Conservation (phyloP, 2,329 filamentous ascomycete species). For the Dissoconium aciculare region DNA sequence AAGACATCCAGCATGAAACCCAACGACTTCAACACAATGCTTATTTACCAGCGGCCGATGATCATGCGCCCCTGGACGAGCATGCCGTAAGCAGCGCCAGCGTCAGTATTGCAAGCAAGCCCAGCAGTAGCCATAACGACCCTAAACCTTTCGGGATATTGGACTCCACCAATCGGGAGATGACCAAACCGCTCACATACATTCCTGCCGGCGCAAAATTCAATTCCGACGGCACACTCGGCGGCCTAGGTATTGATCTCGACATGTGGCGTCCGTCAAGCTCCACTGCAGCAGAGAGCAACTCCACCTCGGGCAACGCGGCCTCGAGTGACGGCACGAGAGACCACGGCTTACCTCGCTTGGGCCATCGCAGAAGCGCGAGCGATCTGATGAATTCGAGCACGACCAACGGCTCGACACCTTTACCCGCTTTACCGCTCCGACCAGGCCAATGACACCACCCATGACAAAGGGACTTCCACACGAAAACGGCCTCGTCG, state of each 20-base stretch:
- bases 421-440: too few species aligned
- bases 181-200: conserved; percentile 13
- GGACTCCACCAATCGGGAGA: neutral
- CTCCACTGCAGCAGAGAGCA: conserved; percentile 8
- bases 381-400: too few species aligned
- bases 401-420: too few species aligned
- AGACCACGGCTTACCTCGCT: too few species aligned
- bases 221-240: conserved; percentile 6
- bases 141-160: conserved; percentile 2
- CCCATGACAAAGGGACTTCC: too few species aligned
- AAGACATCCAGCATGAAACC: conserved; percentile 54
- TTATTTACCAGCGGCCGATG: conserved; percentile 1
- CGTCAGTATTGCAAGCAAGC: conserved; percentile 8
- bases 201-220: conserved; percentile 11
- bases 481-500: too few species aligned
- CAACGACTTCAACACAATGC: conserved; percentile 2
- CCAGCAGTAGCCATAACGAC: conserved; percentile 3
- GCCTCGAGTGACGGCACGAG: too few species aligned
- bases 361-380: too few species aligned
- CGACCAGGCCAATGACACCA: too few species aligned
- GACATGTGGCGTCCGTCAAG: conserved; percentile 9
- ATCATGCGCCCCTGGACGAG: conserved; percentile 7
- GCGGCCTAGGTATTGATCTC: conserved; percentile 12
- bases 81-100: conserved; percentile 12
- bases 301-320: too few species aligned